Evolutionary conservation across 495 filamentous ascomycete species (phyloP).

Genomic region (Trichoderma asperelloides): DNA sequence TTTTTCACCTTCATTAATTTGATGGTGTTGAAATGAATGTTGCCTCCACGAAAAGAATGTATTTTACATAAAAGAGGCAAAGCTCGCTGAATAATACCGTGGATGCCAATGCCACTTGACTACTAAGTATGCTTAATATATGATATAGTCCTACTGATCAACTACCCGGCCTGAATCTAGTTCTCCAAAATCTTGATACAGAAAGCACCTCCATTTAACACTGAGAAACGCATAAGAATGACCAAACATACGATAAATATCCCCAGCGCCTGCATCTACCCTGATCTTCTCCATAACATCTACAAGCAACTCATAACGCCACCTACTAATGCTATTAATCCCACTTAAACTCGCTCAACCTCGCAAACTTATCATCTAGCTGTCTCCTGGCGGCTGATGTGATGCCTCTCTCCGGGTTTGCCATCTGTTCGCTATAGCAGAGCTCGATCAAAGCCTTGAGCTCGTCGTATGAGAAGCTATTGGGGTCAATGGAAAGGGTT

Average conservation of each 20-base stretch:
- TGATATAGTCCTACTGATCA: too few species aligned
- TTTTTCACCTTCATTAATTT: too few species aligned
- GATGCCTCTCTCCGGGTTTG: slow-evolving; percentile 62
- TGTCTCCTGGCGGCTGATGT: slow-evolving; percentile 62
- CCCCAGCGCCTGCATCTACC: not conserved
- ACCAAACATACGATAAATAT: not conserved
- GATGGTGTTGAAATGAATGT: not conserved
- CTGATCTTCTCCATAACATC: not conserved
- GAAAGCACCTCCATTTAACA: not conserved
- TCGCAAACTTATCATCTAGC: slow-evolving; percentile 64
- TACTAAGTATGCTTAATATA: not conserved
- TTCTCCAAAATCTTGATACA: not conserved
- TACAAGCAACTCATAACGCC: not conserved
- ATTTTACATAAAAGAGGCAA: not conserved
- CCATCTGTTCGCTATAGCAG: slow-evolving; percentile 73
- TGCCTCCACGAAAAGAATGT: not conserved
- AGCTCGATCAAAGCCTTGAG: slow-evolving; percentile 76
- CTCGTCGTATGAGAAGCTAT: slow-evolving; percentile 69
- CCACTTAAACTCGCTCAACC: slow-evolving; percentile 77
- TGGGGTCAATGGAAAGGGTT: slow-evolving; percentile 24
- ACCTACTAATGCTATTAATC: slow-evolving; percentile 19
- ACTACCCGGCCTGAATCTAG: too few species aligned
- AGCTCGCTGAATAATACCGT: not conserved
- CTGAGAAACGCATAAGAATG: not conserved
- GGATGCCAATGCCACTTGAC: not conserved